Percentiles rank a stretch among this genome's conserved stretches.
Evolutionary conservation across 2,329 filamentous ascomycete genomes (phyloP).

Genomic region (Daldinia sp.): DNA sequence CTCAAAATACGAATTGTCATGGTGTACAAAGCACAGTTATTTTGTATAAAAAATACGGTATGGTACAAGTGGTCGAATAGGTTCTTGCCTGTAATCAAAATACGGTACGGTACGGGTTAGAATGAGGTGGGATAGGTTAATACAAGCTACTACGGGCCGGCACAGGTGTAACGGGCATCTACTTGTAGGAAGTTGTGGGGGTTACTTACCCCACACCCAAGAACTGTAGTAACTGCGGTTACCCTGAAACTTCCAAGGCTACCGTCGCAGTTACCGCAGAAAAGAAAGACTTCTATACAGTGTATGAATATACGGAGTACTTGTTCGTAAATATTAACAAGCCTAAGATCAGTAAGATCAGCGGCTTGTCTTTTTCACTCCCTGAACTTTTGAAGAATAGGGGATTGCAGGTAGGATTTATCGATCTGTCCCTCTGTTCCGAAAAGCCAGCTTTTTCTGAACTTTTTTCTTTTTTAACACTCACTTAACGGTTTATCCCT

Average conservation of each 20-base stretch:
- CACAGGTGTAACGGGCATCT: no score
- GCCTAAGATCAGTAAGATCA: slow-evolving; percentile 25
- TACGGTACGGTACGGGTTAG: background rate
- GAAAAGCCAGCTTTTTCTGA: background rate
- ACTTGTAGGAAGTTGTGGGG: slow-evolving; percentile 25
- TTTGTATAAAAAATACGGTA: slow-evolving; percentile 7
- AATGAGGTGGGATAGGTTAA: no score
- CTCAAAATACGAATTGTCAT: slow-evolving; percentile 1
- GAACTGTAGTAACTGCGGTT: slow-evolving; percentile 10
- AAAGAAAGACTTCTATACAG: slow-evolving; percentile 27
- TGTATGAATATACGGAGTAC: slow-evolving; percentile 27
- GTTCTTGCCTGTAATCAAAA: background rate
- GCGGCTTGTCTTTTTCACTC: slow-evolving; percentile 18
- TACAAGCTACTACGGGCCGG: no score
- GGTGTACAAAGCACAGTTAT: slow-evolving; percentile 4
- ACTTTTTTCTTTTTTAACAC: slow-evolving; percentile 18
- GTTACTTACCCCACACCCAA: slow-evolving; percentile 30
- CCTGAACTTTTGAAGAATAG: slow-evolving; percentile 35
- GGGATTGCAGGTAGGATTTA: slow-evolving; percentile 36
- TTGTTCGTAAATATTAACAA: background rate
- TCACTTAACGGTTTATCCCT: slow-evolving; percentile 16
- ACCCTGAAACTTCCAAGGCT: slow-evolving; percentile 29
- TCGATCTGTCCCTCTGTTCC: slow-evolving; percentile 22
- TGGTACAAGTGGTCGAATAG: background rate
- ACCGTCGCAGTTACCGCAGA: slow-evolving; percentile 31